Evolutionary conservation across 306 rosid species (phyloP), one percentile per base, ranked within the genome.

Genomic region (Vigna trinervia): DNA sequence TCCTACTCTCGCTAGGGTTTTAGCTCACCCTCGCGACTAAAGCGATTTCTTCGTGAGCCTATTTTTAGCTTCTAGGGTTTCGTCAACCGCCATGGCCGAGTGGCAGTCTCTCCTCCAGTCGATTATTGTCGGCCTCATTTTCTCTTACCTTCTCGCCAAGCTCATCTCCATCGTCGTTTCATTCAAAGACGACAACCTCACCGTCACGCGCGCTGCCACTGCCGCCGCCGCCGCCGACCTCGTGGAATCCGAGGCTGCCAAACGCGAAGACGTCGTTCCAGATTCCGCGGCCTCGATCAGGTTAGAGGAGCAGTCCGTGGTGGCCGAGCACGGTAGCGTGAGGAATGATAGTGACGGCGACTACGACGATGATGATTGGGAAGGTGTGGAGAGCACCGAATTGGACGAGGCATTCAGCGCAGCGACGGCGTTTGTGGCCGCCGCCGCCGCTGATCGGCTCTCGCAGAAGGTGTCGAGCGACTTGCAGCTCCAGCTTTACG

Each of bases 321-420:
- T 83, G 71, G 99, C 98, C 4, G 99, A 92, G 87, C 99, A 92
- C 36, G 98, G 98, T 1, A 92, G 98, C 48, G 88, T 91, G 28
- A 86, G 94, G 76, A 84, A 84, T 71, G 98, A 90, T 2, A 88
- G 95, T 78, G 87, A 88, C n/a, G 79, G 69, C 12, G 78, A 75
- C 6, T 74, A 78, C 7, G 96, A 90, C 5, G 99, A 95, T 2
- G 99, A 95, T 20, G 99, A 96, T 66, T 96, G 99, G 99, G 99
- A 96, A 69, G 99, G 99, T 3, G 99, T 96, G 19, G 99, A 96
- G 78, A 88, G 90, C 43, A 96, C 99, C 65, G 99, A 96, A 34
- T 69, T 96, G 77, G 99, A 96, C 39, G 94, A 96, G 65, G 76
- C 87, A 2, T 96, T 96, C 68, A 96, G 98, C 65, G 98, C 99